Evolutionary conservation across 805 yeast species (phyloP).

Genomic region (Ogataea paraovalis): DNA sequence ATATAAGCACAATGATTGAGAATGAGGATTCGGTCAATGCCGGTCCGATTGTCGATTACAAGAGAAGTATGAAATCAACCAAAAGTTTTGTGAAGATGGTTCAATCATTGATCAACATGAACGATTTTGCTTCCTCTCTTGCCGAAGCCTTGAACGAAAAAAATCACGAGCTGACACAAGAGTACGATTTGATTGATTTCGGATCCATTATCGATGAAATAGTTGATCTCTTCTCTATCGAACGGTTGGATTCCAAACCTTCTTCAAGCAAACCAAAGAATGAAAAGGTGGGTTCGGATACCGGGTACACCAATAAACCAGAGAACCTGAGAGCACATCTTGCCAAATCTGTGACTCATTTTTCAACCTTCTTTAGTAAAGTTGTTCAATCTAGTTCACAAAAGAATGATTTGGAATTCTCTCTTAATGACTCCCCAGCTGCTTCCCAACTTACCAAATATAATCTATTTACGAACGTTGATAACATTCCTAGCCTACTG

Average conservation of each 20-base stretch:
- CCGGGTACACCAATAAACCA: neutral
- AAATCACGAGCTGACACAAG: neutral
- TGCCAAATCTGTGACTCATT: neutral
- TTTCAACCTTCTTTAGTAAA: neutral
- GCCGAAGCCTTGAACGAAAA: slow-evolving; percentile 2
- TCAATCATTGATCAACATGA: neutral
- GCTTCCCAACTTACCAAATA: neutral
- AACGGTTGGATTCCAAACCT: too few relatives aligned
- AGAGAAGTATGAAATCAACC: slow-evolving; percentile 1
- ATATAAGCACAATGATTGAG: neutral
- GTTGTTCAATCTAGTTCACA: neutral
- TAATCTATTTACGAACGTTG: neutral
- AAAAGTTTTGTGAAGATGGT: slow-evolving; percentile 3
- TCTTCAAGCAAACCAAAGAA: too few relatives aligned
- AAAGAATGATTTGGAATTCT: neutral
- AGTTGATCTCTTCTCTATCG: slow-evolving; percentile 1
- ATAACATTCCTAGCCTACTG: neutral
- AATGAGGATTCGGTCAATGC: neutral
- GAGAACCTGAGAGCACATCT: neutral
- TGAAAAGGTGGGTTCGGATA: neutral
- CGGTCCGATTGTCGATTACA: neutral
- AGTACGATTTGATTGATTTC: slow-evolving; percentile 2
- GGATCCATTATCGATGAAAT: slow-evolving; percentile 1
- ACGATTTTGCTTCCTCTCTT: slow-evolving; percentile 1
- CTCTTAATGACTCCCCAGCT: neutral